Evolutionary conservation across 2,329 filamentous ascomycete species (phyloP).

Genomic region (Pyrenophora tritici-repentis): DNA sequence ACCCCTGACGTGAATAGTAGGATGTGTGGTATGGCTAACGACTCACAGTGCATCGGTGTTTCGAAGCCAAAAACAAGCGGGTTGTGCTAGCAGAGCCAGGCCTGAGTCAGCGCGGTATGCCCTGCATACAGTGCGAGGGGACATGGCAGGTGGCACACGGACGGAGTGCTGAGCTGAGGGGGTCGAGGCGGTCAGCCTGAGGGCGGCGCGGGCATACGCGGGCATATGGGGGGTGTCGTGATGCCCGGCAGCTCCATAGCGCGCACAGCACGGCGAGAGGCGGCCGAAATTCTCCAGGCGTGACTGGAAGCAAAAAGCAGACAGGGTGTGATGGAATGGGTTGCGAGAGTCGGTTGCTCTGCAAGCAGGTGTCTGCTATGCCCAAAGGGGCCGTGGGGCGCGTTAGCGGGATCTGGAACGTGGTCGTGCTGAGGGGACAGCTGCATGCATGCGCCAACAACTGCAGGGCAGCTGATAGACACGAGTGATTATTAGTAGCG

Average conservation of each 20-base stretch:
- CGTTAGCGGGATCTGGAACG: slow-evolving; percentile 21
- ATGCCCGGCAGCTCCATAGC: no score
- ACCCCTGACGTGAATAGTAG: no score
- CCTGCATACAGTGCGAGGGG: neutral
- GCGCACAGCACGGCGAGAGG: no score
- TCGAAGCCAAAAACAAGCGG: neutral
- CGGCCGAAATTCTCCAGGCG: no score
- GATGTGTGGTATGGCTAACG: no score
- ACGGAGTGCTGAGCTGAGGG: neutral
- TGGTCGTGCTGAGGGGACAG: slow-evolving; percentile 7
- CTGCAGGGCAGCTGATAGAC: slow-evolving; percentile 12
- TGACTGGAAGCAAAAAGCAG: neutral
- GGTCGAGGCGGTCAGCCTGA: neutral
- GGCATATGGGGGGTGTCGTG: neutral
- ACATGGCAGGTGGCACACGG: neutral
- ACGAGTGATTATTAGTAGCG: neutral
- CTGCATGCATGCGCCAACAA: slow-evolving; percentile 11
- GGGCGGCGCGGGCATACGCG: neutral
- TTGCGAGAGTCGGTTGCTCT: neutral
- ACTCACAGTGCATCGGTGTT: neutral
- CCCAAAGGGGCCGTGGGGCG: neutral
- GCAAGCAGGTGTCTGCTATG: neutral
- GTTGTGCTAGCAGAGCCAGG: neutral
- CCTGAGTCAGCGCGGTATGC: slow-evolving; percentile 1
- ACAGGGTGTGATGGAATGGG: neutral